Conservation (phyloP, 1,284 basidiomycete genomes). For the Naganishia albida region DNA sequence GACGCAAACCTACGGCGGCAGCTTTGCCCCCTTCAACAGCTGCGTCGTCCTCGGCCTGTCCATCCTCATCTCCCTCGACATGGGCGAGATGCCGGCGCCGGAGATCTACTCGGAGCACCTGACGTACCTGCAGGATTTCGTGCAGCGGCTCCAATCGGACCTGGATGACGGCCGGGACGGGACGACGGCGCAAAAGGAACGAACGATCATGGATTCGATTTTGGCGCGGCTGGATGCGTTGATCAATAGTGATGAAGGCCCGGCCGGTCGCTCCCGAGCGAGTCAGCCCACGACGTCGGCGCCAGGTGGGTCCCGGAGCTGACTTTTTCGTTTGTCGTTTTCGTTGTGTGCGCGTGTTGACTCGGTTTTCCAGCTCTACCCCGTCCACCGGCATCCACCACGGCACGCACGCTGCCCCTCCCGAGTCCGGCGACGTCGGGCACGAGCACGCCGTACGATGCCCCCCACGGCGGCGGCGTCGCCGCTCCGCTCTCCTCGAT, state of each 20-base stretch:
- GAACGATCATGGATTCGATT: conserved; percentile 33
- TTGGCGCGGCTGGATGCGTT: conserved; percentile 29
- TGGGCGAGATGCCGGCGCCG: conserved; percentile 30
- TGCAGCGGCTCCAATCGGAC: conserved; percentile 25
- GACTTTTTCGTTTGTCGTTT: no score
- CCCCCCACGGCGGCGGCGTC: conserved; percentile 7
- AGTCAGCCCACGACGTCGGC: not conserved
- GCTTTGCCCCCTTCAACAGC: conserved; percentile 30
- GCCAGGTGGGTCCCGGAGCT: conserved; percentile 1
- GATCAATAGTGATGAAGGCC: conserved; percentile 20
- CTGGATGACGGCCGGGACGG: conserved; percentile 29
- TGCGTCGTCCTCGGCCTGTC: conserved; percentile 32
- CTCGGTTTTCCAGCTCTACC: not conserved
- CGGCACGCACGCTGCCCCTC: not conserved
- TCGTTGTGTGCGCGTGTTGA: not conserved
- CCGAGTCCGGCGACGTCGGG: conserved; percentile 19
- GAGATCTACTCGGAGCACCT: conserved; percentile 30
- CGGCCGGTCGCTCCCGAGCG: not conserved
- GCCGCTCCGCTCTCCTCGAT: conserved; percentile 22
- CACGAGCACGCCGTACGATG: conserved; percentile 8
- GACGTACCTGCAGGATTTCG: conserved; percentile 28
- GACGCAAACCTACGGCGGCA: conserved; percentile 30
- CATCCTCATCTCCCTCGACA: conserved; percentile 30
- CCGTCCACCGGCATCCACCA: conserved; percentile 9
- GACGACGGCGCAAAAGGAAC: conserved; percentile 26